phyloP scores from a whole-genome alignment of 2,329 filamentous ascomycete species.

The Colletotrichum zoysiae region DNA sequence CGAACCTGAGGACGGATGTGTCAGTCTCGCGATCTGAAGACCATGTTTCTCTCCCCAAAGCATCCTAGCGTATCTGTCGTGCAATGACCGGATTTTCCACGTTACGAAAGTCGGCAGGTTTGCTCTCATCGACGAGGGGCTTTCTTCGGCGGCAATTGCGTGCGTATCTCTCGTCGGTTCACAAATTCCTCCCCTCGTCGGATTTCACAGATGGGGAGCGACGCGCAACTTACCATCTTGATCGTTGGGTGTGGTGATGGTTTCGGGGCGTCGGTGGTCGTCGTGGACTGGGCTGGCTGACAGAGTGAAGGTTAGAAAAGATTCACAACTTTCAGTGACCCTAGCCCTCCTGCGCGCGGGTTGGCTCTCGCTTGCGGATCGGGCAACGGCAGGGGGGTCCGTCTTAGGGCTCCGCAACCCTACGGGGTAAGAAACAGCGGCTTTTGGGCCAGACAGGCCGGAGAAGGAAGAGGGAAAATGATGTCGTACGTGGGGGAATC shows the following conservation, averaged over 20 bases:
- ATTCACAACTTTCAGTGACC: slow-evolving; percentile 62
- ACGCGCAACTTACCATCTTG: slow-evolving; percentile 67
- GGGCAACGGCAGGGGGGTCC: slow-evolving; percentile 45
- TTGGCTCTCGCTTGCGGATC: slow-evolving; percentile 62
- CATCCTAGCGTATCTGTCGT: neutral
- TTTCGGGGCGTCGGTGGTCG: slow-evolving; percentile 62
- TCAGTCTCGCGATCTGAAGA: slow-evolving; percentile 39
- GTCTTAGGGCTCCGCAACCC: slow-evolving; percentile 58
- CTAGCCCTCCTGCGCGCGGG: slow-evolving; percentile 48
- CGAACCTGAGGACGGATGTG: slow-evolving; percentile 74
- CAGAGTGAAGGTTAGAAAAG: slow-evolving; percentile 53
- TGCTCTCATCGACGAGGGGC: slow-evolving; percentile 5
- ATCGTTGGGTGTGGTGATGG: slow-evolving; percentile 66
- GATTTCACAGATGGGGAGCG: slow-evolving; percentile 42
- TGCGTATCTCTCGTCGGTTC: neutral
- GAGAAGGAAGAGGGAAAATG: slow-evolving; percentile 24
- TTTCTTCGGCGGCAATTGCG: slow-evolving; percentile 7
- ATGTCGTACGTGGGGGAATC: neutral
- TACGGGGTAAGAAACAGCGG: slow-evolving; percentile 42
- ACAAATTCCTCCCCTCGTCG: slow-evolving; percentile 6
- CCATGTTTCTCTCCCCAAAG: neutral
- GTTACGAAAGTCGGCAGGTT: slow-evolving; percentile 19
- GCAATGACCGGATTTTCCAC: slow-evolving; percentile 16
- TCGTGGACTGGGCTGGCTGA: slow-evolving; percentile 47
- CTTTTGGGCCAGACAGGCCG: slow-evolving; percentile 28